Base-by-base conservation (phyloP, 176 grass and related monocot species). In the Melocanna baccifera region DNA sequence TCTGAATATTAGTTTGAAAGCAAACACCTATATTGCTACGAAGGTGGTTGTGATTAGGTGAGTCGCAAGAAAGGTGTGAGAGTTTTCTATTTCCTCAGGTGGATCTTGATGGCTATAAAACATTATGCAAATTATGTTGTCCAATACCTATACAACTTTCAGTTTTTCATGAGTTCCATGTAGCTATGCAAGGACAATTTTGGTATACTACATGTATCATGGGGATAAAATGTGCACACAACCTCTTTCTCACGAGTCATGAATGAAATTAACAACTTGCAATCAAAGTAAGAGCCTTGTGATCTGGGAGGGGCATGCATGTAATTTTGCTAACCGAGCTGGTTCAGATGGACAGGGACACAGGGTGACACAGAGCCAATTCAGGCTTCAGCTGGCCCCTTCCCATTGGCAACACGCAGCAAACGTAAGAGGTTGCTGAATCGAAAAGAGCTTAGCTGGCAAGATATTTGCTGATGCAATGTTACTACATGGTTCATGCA, bases 41-140 rank as follows among this genome's bases (percentile, higher is more conserved):
- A 71, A 88, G 81, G 77, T 84, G 91, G 94, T 91, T 91, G 77
- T 43, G 89, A 23, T 81, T 93, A 97, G 94, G 91, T 97, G 63
- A 66, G 40, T 67, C 70, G 88, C 83, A 86, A 84, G 51, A 90
- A 97, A 90, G 89, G 86, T 69, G 69, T 97, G 91, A 93, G 22
- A 36, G 9, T 6, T 87, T 26, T 39, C 26, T 66, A 43, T 51
- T 32, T 19, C 16, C 36, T 32, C 11, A 36, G 32, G 4, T 28
- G 19, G 22, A 29, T 36, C 64, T 67, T 56, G 20, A n/a, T 56
- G 15, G 29, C 7, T 55, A 36, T 41, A 51, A 20, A 39, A 61
- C 4, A 50, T 63, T 55, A 10, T 28, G 13, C 26, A 37, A 2
- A 29, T 10, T 34, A 0, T 51, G 29, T 12, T 63, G 42, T 47